Evolutionary conservation across 805 yeast species (phyloP), one percentile per base, ranked within the genome.

Genomic region (Monosporozyma servazzii): DNA sequence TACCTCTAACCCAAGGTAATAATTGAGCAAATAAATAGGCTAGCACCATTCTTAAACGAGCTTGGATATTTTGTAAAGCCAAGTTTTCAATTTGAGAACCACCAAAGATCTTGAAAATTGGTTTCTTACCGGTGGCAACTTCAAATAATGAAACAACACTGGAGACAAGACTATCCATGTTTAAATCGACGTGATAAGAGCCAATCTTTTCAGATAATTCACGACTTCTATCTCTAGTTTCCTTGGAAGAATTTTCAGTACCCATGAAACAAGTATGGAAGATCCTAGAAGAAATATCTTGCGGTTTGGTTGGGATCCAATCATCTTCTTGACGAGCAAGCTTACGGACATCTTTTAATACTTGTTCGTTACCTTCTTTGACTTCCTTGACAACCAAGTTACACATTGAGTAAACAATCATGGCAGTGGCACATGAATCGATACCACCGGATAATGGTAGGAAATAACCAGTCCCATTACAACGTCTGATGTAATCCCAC

Each of bases 241-340:
- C 99, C 8, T 55, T 65, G 0, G 97, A 89, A 0, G 98, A 91
- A 70, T 95, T 93, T 57, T 79, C 80, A 0, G 99, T 91, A 7
- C 99, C 99, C 98, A 93, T 91, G 66, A 83, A 93, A 59, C 90
- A 80, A 0, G 97, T 85, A 67, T 88, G 93, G 71, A 93, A 91
- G 7, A 95, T 75, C 55, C 77, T 75, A 48, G 72, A 71, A 1
- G 96, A 86, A 44, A 93, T 72, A 50, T 89, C 96, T 54, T 78
- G 81, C 2, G 96, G 87, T 45, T 78, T 78, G 0, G 67, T 59
- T 1, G 99, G 99, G 2, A 74, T 58, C 80, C 91, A 90, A 21
- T 71, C 74, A 21, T 70, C 74, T 9, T 69, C 66, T 58, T 76
- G 70, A 49, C 82, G 81, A 1, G 90, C 82, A 33, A 91, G 76